Evolutionary conservation across 2,329 filamentous ascomycete genomes (phyloP).

Genomic region (Botrytis pseudocinerea): DNA sequence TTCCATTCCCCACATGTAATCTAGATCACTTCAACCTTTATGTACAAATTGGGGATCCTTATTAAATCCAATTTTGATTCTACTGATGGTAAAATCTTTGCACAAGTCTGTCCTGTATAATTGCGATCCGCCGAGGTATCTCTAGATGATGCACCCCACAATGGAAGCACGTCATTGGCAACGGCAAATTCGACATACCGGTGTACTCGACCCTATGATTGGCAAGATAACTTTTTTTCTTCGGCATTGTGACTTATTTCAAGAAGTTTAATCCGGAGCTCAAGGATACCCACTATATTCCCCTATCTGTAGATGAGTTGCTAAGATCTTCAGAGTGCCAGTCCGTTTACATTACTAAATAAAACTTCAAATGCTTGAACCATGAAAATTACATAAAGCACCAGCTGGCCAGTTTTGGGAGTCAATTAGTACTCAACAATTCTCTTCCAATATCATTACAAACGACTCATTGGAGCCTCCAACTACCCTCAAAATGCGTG

Average conservation of each 20-base stretch:
- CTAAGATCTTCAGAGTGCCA: too few relatives aligned
- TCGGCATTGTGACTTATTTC: not conserved
- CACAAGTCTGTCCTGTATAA: too few relatives aligned
- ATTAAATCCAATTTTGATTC: not conserved
- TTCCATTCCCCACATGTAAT: not conserved
- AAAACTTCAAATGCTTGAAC: not conserved
- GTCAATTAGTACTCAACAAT: not conserved
- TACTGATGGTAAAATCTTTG: not conserved
- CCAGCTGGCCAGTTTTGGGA: not conserved
- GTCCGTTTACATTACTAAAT: not conserved
- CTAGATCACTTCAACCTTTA: not conserved
- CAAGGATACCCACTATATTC: not conserved
- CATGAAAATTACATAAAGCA: not conserved
- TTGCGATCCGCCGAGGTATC: not conserved
- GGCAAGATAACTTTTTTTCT: not conserved
- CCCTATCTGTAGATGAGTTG: not conserved
- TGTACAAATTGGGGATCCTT: not conserved
- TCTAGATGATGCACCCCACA: not conserved
- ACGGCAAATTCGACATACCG: not conserved
- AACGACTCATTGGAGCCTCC: not conserved
- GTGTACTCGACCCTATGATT: not conserved
- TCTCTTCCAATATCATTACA: not conserved
- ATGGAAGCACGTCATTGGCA: slow-evolving; percentile 16
- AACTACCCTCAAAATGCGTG: not conserved
- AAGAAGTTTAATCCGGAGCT: not conserved